Conservation (phyloP, 495 filamentous ascomycete genomes). For the Penicillium waksmanii region DNA sequence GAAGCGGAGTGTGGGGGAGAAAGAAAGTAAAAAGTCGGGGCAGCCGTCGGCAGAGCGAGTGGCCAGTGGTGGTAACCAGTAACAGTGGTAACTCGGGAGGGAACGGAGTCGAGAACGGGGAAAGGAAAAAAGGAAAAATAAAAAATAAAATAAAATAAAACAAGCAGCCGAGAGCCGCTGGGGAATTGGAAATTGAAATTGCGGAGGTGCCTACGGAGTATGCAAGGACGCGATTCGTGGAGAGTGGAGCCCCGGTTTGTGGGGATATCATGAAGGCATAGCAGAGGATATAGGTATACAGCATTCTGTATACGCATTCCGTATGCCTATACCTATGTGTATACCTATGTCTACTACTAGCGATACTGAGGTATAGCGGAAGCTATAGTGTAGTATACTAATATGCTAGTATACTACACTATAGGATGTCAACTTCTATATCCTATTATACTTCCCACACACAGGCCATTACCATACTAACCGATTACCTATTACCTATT, state of each 20-base stretch:
- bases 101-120: slow-evolving; percentile 28
- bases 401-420: too few relatives aligned
- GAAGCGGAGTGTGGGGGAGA: slow-evolving; percentile 48
- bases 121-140: slow-evolving; percentile 17
- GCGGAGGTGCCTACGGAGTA: slow-evolving; percentile 26
- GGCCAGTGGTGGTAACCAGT: too few relatives aligned
- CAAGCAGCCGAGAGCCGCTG: slow-evolving; percentile 29
- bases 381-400: too few relatives aligned
- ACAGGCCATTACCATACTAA: too few relatives aligned
- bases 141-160: slow-evolving; percentile 14
- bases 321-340: too few relatives aligned
- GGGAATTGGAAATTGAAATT: slow-evolving; percentile 25
- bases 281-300: not conserved
- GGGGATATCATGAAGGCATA: not conserved
- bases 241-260: slow-evolving; percentile 26
- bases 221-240: slow-evolving; percentile 35
- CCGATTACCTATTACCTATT: not conserved
- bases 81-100: slow-evolving; percentile 23
- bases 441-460: too few relatives aligned
- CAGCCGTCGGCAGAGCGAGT: slow-evolving; percentile 34
- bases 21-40: slow-evolving; percentile 41
- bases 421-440: too few relatives aligned
- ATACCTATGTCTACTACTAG: too few relatives aligned
- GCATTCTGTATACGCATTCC: too few relatives aligned
- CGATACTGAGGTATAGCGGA: too few relatives aligned